phyloP scores from a whole-genome alignment of 1,284 basidiomycete genomes.

The Trichosporon sp. region DNA sequence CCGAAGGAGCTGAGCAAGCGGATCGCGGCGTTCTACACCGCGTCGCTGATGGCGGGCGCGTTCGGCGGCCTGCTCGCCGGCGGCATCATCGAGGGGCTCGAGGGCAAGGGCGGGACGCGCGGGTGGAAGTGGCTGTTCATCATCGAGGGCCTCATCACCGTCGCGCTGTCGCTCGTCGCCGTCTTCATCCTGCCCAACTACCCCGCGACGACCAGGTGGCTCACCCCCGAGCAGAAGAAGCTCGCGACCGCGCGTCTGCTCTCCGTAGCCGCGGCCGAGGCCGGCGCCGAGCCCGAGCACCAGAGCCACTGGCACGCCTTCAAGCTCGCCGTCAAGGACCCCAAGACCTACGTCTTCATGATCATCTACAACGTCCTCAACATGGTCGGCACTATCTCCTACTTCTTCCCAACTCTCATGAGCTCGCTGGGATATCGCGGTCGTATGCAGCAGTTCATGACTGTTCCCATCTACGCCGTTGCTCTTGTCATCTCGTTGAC shows the following conservation, averaged over 20 bases:
- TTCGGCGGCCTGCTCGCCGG: slow-evolving; percentile 44
- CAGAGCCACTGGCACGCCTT: slow-evolving; percentile 22
- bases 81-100: slow-evolving; percentile 38
- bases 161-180: slow-evolving; percentile 31
- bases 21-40: slow-evolving; percentile 39
- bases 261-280: slow-evolving; percentile 1
- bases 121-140: slow-evolving; percentile 48
- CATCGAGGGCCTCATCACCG: slow-evolving; percentile 44
- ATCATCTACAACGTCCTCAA: slow-evolving; percentile 19
- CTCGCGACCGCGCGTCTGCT: slow-evolving; percentile 11
- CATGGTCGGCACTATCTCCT: slow-evolving; percentile 30
- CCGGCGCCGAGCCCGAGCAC: slow-evolving; percentile 11
- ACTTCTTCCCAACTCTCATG: slow-evolving; percentile 36
- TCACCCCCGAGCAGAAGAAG: slow-evolving; percentile 25
- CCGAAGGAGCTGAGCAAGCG: slow-evolving; percentile 32
- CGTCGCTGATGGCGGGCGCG: slow-evolving; percentile 33
- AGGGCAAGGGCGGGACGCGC: slow-evolving; percentile 26
- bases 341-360: slow-evolving; percentile 28
- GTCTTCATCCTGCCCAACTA: slow-evolving; percentile 47
- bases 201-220: slow-evolving; percentile 35
- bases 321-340: slow-evolving; percentile 27
- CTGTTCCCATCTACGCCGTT: slow-evolving; percentile 25
- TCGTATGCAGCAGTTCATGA: slow-evolving; percentile 31
- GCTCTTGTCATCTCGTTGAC: slow-evolving; percentile 19
- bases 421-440: slow-evolving; percentile 28